Evolutionary conservation across 805 yeast species (phyloP).

Genomic region (Sugiyamaella lignohabitans): DNA sequence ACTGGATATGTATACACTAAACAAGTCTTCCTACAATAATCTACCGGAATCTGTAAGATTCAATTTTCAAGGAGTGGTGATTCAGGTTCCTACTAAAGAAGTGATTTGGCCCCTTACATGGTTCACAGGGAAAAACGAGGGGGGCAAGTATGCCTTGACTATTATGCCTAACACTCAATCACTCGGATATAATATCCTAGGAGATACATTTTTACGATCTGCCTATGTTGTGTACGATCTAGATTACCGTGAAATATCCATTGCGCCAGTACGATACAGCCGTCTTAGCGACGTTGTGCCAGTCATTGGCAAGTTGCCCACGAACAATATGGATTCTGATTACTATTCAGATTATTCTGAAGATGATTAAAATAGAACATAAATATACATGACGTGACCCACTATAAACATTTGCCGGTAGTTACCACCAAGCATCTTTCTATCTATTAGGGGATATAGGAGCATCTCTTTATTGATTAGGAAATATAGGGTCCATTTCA

Average conservation of each 20-base stretch:
- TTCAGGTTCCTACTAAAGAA: conserved; percentile 35
- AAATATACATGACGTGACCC: no score
- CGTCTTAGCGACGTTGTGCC: conserved; percentile 23
- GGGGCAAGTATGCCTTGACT: conserved; percentile 26
- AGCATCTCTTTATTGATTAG: no score
- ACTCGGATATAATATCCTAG: conserved; percentile 37
- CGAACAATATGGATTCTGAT: neutral
- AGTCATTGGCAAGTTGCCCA: conserved; percentile 16
- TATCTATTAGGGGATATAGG: no score
- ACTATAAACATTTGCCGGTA: no score
- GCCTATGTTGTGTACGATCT: conserved; percentile 63
- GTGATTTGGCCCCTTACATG: conserved; percentile 24
- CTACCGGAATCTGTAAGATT: conserved; percentile 33
- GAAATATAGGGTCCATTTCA: no score
- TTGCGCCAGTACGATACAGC: conserved; percentile 44
- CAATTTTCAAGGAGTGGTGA: conserved; percentile 45
- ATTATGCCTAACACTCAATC: conserved; percentile 24
- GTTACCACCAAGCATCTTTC: no score
- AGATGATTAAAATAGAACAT: no score
- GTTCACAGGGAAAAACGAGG: conserved; percentile 24
- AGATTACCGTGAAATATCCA: conserved; percentile 47
- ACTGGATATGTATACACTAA: conserved; percentile 36
- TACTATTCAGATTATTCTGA: no score
- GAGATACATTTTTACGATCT: conserved; percentile 55
- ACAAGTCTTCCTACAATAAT: conserved; percentile 24